A percentile compares a stretch with the other conserved stretches of the same genome.
Evolutionary conservation across 139 green algal species (phyloP).

Genomic region (Chlamydomonas sphaeroides): DNA sequence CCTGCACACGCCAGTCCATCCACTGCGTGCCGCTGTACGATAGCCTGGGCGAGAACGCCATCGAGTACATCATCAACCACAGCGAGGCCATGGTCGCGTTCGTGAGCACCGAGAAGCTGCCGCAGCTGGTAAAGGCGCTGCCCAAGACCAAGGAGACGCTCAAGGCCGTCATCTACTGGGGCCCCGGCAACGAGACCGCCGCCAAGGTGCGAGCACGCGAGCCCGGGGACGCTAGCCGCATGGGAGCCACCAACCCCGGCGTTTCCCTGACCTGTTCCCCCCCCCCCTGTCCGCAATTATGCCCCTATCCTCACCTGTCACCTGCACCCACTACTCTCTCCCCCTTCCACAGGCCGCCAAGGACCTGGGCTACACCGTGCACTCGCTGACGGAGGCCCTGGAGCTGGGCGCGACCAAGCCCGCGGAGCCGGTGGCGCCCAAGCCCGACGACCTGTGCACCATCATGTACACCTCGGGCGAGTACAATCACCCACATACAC

Average conservation of each 20-base stretch:
- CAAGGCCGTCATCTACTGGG: conserved; percentile 88
- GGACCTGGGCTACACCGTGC: conserved; percentile 55
- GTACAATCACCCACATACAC: too few species aligned
- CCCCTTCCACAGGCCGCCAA: conserved; percentile 43
- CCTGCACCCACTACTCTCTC: too few species aligned
- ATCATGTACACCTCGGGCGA: conserved; percentile 94
- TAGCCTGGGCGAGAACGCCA: conserved; percentile 90
- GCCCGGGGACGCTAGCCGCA: too few species aligned
- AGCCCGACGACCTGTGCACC: conserved; percentile 86
- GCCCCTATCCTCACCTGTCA: too few species aligned
- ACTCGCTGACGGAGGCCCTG: conserved; percentile 73
- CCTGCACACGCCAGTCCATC: conserved; percentile 88
- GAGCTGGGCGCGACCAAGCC: conserved; percentile 63
- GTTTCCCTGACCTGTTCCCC: too few species aligned
- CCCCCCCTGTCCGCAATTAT: too few species aligned
- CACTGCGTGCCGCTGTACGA: conserved; percentile 97
- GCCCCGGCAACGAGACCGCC: conserved; percentile 46
- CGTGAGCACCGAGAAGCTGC: conserved; percentile 72
- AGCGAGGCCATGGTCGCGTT: conserved; percentile 68
- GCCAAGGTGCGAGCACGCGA: conserved; percentile 56
- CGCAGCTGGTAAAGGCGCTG: conserved; percentile 68
- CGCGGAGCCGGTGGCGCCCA: conserved; percentile 61
- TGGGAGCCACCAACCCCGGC: too few species aligned
- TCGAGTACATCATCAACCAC: conserved; percentile 94
- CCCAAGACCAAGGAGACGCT: conserved; percentile 62